Percentiles rank a stretch among this genome's conserved stretches.
Evolutionary conservation across 1,284 basidiomycete genomes (phyloP).

Genomic region (Malassezia psittaci): DNA sequence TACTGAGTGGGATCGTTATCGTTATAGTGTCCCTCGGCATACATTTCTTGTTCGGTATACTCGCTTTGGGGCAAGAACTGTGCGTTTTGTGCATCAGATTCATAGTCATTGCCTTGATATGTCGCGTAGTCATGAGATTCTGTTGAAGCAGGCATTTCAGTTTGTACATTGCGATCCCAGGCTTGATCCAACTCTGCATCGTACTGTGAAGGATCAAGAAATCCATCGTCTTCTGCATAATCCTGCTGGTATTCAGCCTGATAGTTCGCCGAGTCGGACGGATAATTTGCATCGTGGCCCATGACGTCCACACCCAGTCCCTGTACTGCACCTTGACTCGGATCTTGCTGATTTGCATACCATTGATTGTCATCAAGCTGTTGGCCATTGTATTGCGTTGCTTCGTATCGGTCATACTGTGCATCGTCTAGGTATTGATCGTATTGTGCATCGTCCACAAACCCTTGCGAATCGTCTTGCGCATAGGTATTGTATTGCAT

Average conservation of each 20-base stretch:
- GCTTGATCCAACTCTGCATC: conserved; percentile 11
- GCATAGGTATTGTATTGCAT: background rate
- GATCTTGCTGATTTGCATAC: conserved; percentile 6
- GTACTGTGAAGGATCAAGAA: conserved; percentile 18
- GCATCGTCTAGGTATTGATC: conserved; percentile 9
- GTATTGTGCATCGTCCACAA: conserved; percentile 10
- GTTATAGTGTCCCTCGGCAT: background rate
- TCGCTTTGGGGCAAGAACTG: background rate
- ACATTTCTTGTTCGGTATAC: background rate
- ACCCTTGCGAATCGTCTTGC: conserved; percentile 9
- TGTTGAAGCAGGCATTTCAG: too few species aligned
- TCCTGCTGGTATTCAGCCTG: background rate
- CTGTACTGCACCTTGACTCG: background rate
- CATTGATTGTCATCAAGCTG: conserved; percentile 6
- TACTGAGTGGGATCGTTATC: background rate
- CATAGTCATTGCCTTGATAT: too few species aligned
- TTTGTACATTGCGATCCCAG: background rate
- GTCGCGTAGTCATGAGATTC: too few species aligned
- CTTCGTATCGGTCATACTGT: conserved; percentile 9
- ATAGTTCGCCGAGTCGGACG: background rate
- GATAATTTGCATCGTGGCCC: background rate
- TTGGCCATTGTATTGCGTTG: background rate
- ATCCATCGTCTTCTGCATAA: background rate
- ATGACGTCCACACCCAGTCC: background rate
- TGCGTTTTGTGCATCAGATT: too few species aligned